phyloP scores from a whole-genome alignment of 176 grass and related monocot genomes.

The Bothriochloa decipiens region DNA sequence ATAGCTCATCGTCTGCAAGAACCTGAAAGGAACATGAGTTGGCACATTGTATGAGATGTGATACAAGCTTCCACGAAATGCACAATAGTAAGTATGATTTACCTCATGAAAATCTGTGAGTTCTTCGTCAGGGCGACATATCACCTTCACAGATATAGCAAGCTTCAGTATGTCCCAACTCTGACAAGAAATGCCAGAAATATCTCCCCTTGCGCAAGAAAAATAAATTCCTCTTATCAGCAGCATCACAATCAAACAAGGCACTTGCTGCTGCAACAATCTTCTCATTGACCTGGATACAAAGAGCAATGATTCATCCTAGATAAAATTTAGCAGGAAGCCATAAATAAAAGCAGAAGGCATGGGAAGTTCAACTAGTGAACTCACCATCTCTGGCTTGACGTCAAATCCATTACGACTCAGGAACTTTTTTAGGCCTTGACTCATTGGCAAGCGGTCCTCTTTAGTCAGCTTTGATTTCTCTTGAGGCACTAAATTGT shows the following conservation, averaged over 20 bases:
- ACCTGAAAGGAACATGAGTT: not conserved
- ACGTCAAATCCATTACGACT: not conserved
- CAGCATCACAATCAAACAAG: not conserved
- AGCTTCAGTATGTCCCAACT: not conserved
- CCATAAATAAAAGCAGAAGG: not conserved
- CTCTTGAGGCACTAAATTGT: not conserved
- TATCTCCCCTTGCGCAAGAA: not conserved
- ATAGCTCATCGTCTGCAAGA: not conserved
- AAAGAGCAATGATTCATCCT: not conserved
- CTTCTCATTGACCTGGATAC: not conserved
- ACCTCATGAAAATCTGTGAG: too few relatives aligned
- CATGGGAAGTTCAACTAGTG: not conserved
- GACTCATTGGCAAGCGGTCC: not conserved
- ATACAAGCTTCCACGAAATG: too few relatives aligned
- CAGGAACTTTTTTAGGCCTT: not conserved
- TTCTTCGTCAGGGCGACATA: too few relatives aligned
- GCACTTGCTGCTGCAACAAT: not conserved
- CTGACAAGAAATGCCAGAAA: not conserved
- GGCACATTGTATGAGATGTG: not conserved
- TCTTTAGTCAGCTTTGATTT: not conserved
- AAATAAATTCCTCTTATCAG: not conserved
- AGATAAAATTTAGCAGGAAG: not conserved
- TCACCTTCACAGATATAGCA: too few relatives aligned
- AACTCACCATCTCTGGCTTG: slow-evolving; percentile 10
- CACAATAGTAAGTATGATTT: too few relatives aligned